These are phyloP conservation scores for Chalciporus piperatus DNA, from an alignment of 768 basidiomycete genomes.

Conservation along the genomic window DNA sequence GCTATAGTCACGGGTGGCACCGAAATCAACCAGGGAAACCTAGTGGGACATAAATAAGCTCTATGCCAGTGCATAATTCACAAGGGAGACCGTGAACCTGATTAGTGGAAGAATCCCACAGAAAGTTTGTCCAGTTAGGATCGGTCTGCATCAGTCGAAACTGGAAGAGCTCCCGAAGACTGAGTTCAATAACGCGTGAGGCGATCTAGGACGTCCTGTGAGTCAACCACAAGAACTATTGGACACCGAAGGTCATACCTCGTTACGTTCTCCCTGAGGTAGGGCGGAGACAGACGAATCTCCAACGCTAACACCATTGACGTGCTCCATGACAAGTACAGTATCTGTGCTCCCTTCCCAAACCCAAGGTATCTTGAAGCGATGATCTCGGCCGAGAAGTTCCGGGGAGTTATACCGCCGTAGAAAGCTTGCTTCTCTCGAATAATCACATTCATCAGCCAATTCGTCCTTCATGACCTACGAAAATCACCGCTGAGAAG, in stretches of 20 bases:
- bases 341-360: constrained; percentile 78
- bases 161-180: constrained; percentile 85
- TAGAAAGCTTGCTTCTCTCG: constrained; percentile 74
- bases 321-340: constrained; percentile 88
- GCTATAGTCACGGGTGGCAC: constrained; percentile 86
- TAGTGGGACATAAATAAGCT: constrained; percentile 23
- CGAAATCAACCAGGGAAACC: constrained; percentile 93
- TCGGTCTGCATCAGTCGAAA: constrained; percentile 98
- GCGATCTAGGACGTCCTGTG: constrained; percentile 62
- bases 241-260: constrained; percentile 44
- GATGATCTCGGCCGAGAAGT: constrained; percentile 52
- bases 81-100: constrained; percentile 42
- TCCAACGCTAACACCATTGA: constrained; percentile 79
- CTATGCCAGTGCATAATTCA: not conserved
- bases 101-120: constrained; percentile 70
- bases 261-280: constrained; percentile 63
- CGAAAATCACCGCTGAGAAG: not conserved
- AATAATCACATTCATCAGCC: constrained; percentile 90
- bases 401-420: constrained; percentile 52
- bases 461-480: constrained; percentile 89
- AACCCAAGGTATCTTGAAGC: constrained; percentile 85
- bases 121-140: constrained; percentile 97
- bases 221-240: not conserved
- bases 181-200: constrained; percentile 74
- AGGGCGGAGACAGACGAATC: constrained; percentile 54